phyloP scores from a whole-genome alignment of 768 basidiomycete genomes.

The Russula olivacea region DNA sequence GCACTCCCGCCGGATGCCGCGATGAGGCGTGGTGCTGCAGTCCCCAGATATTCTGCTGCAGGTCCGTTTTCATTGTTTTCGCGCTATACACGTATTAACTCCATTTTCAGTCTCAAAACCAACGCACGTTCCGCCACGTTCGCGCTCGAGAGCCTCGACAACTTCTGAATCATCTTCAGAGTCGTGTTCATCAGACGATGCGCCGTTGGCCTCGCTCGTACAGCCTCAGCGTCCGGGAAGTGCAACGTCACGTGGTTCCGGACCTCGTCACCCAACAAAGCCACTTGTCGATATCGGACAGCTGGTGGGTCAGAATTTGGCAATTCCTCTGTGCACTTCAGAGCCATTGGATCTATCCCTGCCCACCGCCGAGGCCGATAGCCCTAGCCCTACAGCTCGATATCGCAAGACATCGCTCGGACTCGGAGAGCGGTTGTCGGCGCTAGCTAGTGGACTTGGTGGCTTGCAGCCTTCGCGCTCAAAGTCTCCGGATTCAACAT shows the following conservation, averaged over 20 bases:
- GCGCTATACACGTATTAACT: not conserved
- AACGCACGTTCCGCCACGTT: slow-evolving; percentile 9
- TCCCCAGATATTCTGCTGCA: slow-evolving; percentile 17
- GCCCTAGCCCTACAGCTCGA: not conserved
- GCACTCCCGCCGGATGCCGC: slow-evolving; percentile 48
- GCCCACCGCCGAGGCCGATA: not conserved
- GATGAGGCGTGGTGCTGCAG: slow-evolving; percentile 44
- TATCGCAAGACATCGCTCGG: slow-evolving; percentile 20
- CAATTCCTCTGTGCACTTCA: not conserved
- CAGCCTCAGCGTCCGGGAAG: slow-evolving; percentile 64
- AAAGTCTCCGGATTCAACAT: slow-evolving; percentile 5
- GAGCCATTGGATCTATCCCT: slow-evolving; percentile 2
- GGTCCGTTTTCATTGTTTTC: slow-evolving; percentile 3
- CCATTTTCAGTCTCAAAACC: not conserved
- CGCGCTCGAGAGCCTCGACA: slow-evolving; percentile 25
- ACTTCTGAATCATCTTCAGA: slow-evolving; percentile 28
- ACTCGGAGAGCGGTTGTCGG: slow-evolving; percentile 21
- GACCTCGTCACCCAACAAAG: slow-evolving; percentile 35
- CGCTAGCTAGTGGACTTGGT: slow-evolving; percentile 14
- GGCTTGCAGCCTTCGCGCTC: slow-evolving; percentile 11
- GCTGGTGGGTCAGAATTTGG: slow-evolving; percentile 9
- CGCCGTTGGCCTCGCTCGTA: slow-evolving; percentile 58
- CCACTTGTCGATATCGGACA: slow-evolving; percentile 39
- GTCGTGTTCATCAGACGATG: slow-evolving; percentile 48
- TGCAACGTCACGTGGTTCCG: slow-evolving; percentile 34